Base-by-base conservation (phyloP, 2,329 filamentous ascomycete species). In the Didymella pinodella region DNA sequence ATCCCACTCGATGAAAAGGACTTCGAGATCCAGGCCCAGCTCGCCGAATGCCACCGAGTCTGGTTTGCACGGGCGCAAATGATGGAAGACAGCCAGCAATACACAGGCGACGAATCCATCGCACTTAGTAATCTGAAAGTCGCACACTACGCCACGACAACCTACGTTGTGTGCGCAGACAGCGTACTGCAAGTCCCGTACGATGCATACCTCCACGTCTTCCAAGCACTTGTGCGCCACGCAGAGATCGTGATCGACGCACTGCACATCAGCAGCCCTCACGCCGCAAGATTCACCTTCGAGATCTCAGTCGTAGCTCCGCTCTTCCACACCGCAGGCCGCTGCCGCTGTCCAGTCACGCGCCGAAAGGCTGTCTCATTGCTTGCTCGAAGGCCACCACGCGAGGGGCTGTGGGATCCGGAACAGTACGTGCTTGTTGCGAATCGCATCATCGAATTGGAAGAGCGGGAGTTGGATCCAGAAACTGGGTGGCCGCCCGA, bases 361-460 rank as follows among this genome's bases (percentile, higher is more conserved):
- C 63, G 68, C 11, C 68, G 66, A 20, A 61, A 64, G 44, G 65
- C 68, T 11, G 38, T 68, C 40, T 28, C 62, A 3, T 55, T 66
- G 7, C 66, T 70, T 14, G 51, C 57, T 12, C 52, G 57, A 14
- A 49, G 62, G 1, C 57, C 56, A 6, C 66, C 65, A 0, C 65
- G 68, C 7, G 68, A 70, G 52, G 66, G 59, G 2, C 57, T 70
- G 14, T 69, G 66, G 64, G 68, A 70, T 28, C 61, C 65, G 11
- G 50, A 65, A 8, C 61, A 65, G 22, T 56, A 63, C 16, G 46
- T 53, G 1, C 28, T 64, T 4, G 64, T 67, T 11, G 45, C 62
- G 18, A 59, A 54, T 18, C 62, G 68, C 20, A 51, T 61, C 3
- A 63, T 70, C n/a, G 62, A 68, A 48, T 53, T 69, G 22, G 68